Conservation (phyloP, 1,284 basidiomycete genomes). For the Heterobasidion parviporum region DNA sequence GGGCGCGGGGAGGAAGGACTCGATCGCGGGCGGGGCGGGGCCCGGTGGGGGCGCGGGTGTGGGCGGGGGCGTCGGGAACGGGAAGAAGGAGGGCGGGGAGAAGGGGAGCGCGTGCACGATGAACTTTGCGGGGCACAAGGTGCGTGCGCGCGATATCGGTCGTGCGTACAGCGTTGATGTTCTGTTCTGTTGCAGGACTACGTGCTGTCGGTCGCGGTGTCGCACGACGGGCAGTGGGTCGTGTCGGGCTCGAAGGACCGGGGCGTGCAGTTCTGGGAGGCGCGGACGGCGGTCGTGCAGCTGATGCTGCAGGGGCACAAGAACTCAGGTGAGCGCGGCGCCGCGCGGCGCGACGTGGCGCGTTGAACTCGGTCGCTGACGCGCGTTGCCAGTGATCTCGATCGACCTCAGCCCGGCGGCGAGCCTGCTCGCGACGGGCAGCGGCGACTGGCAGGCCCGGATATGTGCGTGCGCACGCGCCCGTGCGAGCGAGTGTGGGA, state of each 20-base stretch:
- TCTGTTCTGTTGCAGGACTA: constrained; percentile 34
- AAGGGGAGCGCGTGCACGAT: constrained; percentile 44
- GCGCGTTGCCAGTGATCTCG: constrained; percentile 55
- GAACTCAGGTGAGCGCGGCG: constrained; percentile 50
- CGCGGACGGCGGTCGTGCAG: constrained; percentile 58
- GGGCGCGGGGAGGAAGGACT: constrained; percentile 11
- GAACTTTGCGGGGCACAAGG: constrained; percentile 67
- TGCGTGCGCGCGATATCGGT: constrained; percentile 17
- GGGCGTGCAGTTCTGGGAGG: constrained; percentile 74
- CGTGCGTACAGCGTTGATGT: background rate
- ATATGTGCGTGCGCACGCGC: constrained; percentile 45
- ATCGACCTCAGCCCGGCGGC: constrained; percentile 75
- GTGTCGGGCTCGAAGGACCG: constrained; percentile 76
- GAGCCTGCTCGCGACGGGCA: constrained; percentile 70
- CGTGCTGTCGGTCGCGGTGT: constrained; percentile 56
- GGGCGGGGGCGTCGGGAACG: constrained; percentile 12
- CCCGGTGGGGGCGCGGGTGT: constrained; percentile 9
- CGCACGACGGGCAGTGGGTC: constrained; percentile 68
- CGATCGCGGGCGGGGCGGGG: constrained; percentile 14
- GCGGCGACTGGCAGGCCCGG: constrained; percentile 76
- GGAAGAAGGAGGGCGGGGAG: constrained; percentile 24
- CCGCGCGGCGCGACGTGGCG: constrained; percentile 13
- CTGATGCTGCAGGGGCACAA: constrained; percentile 82
- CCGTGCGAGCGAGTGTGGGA: background rate
- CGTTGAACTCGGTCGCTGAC: background rate